phyloP scores from a whole-genome alignment of 768 basidiomycete genomes.

The Phylloporus arenicola region DNA sequence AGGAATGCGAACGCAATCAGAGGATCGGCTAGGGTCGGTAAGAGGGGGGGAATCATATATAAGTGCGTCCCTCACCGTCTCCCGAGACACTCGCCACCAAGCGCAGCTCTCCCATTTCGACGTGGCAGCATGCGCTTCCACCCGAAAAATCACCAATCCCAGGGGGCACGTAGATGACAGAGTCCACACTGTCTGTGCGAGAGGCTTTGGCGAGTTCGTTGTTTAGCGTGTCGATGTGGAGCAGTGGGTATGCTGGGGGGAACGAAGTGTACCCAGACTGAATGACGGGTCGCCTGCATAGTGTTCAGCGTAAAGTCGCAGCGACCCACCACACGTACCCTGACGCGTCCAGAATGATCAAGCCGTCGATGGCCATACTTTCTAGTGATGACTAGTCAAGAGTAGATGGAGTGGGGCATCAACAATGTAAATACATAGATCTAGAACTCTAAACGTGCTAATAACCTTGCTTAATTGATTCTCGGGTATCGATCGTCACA shows the following conservation, averaged over 20 bases:
- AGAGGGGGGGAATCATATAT: background rate
- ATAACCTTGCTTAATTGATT: background rate
- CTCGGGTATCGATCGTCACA: background rate
- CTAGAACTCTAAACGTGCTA: slow-evolving; percentile 9
- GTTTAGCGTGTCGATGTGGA: slow-evolving; percentile 84
- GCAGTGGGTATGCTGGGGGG: slow-evolving; percentile 69
- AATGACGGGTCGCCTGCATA: slow-evolving; percentile 68
- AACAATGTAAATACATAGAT: slow-evolving; percentile 5
- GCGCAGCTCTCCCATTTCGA: slow-evolving; percentile 68
- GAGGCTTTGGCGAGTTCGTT: slow-evolving; percentile 57
- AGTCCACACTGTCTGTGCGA: slow-evolving; percentile 56
- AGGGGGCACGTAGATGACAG: slow-evolving; percentile 62
- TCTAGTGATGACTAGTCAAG: background rate
- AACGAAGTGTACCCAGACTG: slow-evolving; percentile 85
- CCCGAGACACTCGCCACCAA: slow-evolving; percentile 79
- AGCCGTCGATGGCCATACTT: slow-evolving; percentile 71
- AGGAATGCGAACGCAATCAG: slow-evolving; percentile 86
- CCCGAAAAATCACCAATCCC: slow-evolving; percentile 38
- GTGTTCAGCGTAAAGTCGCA: slow-evolving; percentile 3
- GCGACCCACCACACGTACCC: slow-evolving; percentile 45
- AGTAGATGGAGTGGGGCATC: slow-evolving; percentile 3
- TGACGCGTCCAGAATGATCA: slow-evolving; percentile 71
- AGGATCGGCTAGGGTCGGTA: slow-evolving; percentile 64
- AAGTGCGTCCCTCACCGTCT: slow-evolving; percentile 50
- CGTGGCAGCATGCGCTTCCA: slow-evolving; percentile 76